phyloP scores from a whole-genome alignment of 257 asterid genomes.

The Leonotis leonurus region DNA sequence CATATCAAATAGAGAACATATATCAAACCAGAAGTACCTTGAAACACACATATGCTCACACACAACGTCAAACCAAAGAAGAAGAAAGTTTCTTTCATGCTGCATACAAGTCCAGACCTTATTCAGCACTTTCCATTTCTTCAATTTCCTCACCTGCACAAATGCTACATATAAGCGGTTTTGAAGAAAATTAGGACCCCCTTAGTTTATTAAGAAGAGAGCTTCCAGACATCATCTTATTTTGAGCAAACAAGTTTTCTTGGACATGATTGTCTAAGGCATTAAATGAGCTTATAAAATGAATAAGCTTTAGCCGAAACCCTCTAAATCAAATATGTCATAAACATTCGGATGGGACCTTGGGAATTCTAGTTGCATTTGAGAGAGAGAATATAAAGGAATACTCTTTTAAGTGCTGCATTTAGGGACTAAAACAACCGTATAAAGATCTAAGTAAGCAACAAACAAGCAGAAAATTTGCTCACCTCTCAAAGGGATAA shows the following conservation, averaged over 20 bases:
- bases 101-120: not conserved
- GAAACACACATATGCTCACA: not conserved
- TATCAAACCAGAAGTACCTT: not conserved
- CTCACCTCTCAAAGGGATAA: slow-evolving; percentile 11
- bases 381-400: not conserved
- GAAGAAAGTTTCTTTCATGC: not conserved
- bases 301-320: not conserved
- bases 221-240: not conserved
- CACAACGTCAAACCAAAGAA: not conserved
- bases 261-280: not conserved
- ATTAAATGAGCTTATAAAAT: not conserved
- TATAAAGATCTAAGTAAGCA: not conserved
- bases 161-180: not conserved
- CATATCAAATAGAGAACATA: not conserved
- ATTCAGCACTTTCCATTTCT: not conserved
- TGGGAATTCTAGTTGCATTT: not conserved
- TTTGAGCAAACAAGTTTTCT: not conserved
- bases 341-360: not conserved
- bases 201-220: too few species aligned
- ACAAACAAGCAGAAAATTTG: not conserved
- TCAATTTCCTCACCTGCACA: slow-evolving; percentile 7
- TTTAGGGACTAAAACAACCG: not conserved
- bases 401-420: not conserved
- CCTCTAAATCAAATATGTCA: not conserved
- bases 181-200: not conserved